Conservation (phyloP, 192 early-diverging fungal genomes). For the Gryganskiella cystojenkinii region DNA sequence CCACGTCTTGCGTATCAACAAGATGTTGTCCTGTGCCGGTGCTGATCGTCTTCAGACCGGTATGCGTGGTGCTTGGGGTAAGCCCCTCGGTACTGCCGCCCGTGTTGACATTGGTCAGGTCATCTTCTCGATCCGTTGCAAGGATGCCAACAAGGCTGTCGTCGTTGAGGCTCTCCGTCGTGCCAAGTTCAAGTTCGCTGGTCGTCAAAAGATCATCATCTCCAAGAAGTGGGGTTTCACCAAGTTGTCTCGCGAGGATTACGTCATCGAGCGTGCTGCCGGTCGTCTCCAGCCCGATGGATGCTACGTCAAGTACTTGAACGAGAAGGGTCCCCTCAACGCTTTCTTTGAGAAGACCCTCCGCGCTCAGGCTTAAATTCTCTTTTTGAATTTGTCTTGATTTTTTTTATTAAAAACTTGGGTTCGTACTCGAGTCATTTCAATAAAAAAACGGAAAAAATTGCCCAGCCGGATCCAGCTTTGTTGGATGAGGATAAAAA, state of each 20-base stretch:
- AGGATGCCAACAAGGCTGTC: constrained; percentile 93
- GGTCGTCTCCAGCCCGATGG: constrained; percentile 93
- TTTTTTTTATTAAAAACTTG: too few relatives aligned
- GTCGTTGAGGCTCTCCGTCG: constrained; percentile 85
- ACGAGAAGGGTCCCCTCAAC: constrained; percentile 83
- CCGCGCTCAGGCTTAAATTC: constrained; percentile 22
- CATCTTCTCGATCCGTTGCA: constrained; percentile 95
- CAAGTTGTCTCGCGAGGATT: constrained; percentile 95
- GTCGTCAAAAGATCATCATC: constrained; percentile 98
- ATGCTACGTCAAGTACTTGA: constrained; percentile 94
- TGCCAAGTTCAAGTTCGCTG: constrained; percentile 96
- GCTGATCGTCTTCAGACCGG: constrained; percentile 99
- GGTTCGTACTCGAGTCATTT: too few relatives aligned
- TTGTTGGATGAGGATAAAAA: too few relatives aligned
- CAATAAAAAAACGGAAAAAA: too few relatives aligned
- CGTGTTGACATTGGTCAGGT: constrained; percentile 99
- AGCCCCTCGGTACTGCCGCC: constrained; percentile 95
- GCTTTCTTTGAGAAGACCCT: constrained; percentile 58
- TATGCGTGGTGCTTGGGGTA: constrained; percentile 99
- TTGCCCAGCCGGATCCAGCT: too few relatives aligned
- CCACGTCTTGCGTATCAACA: constrained; percentile 99
- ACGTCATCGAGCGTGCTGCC: constrained; percentile 78
- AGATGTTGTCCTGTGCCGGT: constrained; percentile 99
- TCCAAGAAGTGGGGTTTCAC: constrained; percentile 99
- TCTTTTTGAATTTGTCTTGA: neutral